phyloP scores from a whole-genome alignment of 106 monocot genomes.

The Dendrobium nobile region DNA sequence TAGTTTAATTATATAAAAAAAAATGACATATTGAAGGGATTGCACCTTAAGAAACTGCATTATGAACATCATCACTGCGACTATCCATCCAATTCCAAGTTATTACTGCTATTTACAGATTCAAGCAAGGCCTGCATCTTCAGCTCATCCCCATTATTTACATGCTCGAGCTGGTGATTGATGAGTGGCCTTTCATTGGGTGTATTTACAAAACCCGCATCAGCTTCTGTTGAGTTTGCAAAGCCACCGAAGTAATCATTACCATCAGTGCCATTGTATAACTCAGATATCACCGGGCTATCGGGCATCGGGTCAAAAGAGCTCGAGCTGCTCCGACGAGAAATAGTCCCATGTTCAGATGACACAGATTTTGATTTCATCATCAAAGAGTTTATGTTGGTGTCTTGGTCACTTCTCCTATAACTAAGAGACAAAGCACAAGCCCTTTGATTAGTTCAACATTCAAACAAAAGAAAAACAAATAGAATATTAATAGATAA shows the following conservation, averaged over 20 bases:
- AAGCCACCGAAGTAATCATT: conserved; percentile 9
- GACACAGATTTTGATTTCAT: conserved; percentile 19
- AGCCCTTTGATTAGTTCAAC: not conserved
- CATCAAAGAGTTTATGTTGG: conserved; percentile 19
- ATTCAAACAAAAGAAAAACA: not conserved
- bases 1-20: not conserved
- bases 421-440: conserved; percentile 4
- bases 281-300: conserved; percentile 21
- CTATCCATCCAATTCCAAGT: conserved; percentile 38
- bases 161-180: conserved; percentile 34
- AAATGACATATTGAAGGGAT: not conserved
- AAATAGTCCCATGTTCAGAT: conserved; percentile 28
- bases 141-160: conserved; percentile 49
- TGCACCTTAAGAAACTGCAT: conserved; percentile 5
- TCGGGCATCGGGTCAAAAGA: conserved; percentile 39
- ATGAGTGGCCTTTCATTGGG: conserved; percentile 15
- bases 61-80: conserved; percentile 22
- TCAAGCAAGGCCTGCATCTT: conserved; percentile 40
- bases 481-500: not conserved
- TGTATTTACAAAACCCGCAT: conserved; percentile 51
- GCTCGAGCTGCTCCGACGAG: conserved; percentile 40
- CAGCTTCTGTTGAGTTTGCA: conserved; percentile 13
- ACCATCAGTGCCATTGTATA: conserved; percentile 13
- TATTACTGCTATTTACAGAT: conserved; percentile 55
- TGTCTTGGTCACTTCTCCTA: conserved; percentile 16